These are phyloP conservation scores for Suhomyces guaymorum DNA, from an alignment of 1,139 yeast species.

Conservation along the genomic window DNA sequence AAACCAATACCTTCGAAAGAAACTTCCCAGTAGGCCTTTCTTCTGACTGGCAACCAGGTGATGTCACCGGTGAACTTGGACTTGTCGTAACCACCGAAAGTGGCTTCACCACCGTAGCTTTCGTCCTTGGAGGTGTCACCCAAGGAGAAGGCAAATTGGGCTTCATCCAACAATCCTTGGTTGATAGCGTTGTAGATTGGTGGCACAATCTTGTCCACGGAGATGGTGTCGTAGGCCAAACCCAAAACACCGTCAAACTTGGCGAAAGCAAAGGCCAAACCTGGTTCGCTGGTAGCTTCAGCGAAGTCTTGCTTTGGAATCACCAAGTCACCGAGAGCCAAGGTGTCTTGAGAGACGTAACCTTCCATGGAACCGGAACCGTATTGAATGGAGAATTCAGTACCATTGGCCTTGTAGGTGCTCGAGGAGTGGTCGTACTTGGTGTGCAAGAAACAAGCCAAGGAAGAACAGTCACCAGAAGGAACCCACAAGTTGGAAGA, in stretches of 20 bases:
- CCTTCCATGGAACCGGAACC: slow-evolving; percentile 95
- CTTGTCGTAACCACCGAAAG: slow-evolving; percentile 91
- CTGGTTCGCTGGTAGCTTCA: slow-evolving; percentile 96
- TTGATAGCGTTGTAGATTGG: slow-evolving; percentile 89
- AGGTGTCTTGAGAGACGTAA: slow-evolving; percentile 79
- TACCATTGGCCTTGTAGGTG: slow-evolving; percentile 81
- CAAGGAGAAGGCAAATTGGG: slow-evolving; percentile 85
- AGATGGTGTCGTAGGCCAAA: slow-evolving; percentile 85
- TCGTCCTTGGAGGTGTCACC: slow-evolving; percentile 71
- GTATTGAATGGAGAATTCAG: slow-evolving; percentile 79
- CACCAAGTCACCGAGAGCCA: slow-evolving; percentile 77
- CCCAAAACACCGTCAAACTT: slow-evolving; percentile 97
- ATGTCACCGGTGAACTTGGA: slow-evolving; percentile 75
- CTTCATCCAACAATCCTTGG: slow-evolving; percentile 76
- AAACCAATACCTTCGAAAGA: slow-evolving; percentile 84
- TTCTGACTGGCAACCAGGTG: slow-evolving; percentile 94
- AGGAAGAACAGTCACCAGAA: slow-evolving; percentile 78
- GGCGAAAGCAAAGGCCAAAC: slow-evolving; percentile 96
- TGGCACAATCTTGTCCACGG: slow-evolving; percentile 87
- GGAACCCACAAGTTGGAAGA: slow-evolving; percentile 98
- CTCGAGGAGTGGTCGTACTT: slow-evolving; percentile 86
- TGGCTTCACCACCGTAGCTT: slow-evolving; percentile 80
- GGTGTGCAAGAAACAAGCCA: slow-evolving; percentile 91
- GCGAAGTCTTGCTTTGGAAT: slow-evolving; percentile 92
- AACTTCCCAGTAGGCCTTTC: slow-evolving; percentile 99